Conservation (phyloP, 176 grass and related monocot genomes). For the Avena sativa region DNA sequence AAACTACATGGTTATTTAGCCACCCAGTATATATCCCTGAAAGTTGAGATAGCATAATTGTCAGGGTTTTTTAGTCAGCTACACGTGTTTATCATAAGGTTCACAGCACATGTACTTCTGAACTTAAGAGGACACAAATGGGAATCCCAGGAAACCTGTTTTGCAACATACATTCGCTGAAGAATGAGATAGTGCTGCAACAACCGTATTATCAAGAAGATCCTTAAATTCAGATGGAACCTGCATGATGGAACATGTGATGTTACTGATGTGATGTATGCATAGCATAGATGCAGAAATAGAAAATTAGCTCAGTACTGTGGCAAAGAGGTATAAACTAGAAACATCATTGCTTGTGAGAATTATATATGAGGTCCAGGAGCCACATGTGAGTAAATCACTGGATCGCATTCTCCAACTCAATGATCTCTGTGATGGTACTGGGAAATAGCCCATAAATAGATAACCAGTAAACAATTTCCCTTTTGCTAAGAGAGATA, state of each 20-base stretch:
- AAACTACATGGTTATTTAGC: constrained; percentile 37
- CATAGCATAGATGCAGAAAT: constrained; percentile 32
- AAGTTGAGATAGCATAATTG: constrained; percentile 30
- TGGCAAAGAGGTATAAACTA: constrained; percentile 16
- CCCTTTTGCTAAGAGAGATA: constrained; percentile 25
- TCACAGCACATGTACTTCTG: constrained; percentile 1
- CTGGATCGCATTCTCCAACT: not conserved
- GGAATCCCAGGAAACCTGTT: constrained; percentile 28
- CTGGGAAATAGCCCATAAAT: not conserved
- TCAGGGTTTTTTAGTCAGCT: not conserved
- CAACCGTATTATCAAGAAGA: constrained; percentile 94
- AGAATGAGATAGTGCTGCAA: constrained; percentile 87
- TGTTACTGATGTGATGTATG: constrained; percentile 37
- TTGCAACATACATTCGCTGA: constrained; percentile 77
- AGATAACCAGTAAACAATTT: constrained; percentile 14
- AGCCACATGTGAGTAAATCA: not conserved
- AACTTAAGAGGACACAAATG: constrained; percentile 30
- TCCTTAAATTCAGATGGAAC: constrained; percentile 95
- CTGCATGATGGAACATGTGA: constrained; percentile 51
- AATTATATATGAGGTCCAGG: not conserved
- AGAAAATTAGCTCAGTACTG: constrained; percentile 1
- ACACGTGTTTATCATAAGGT: constrained; percentile 8
- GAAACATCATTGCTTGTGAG: not conserved
- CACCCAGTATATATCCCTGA: not conserved
- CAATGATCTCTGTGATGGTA: constrained; percentile 1